These are phyloP conservation scores for Homolaphlyctis polyrhiza DNA, from an alignment of 371 early-diverging fungal species.

Conservation along the genomic window DNA sequence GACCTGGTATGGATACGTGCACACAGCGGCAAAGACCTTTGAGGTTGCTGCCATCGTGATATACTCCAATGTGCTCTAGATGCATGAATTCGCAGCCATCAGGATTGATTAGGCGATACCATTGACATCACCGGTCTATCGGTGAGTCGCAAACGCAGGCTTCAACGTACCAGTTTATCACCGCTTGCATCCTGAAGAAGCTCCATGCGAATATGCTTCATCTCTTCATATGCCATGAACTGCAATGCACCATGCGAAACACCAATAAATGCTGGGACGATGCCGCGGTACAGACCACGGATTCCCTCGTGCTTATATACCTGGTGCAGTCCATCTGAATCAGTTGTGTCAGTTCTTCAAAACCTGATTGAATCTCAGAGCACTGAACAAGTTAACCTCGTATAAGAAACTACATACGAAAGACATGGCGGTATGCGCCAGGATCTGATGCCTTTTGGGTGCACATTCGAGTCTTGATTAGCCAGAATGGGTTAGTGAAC, in stretches of 20 bases:
- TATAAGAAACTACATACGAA: conserved; percentile 27
- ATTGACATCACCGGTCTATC: background rate
- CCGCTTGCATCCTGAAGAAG: conserved; percentile 6
- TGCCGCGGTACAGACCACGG: conserved; percentile 78
- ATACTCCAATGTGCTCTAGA: conserved; percentile 65
- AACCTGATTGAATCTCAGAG: background rate
- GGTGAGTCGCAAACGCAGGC: background rate
- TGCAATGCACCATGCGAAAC: conserved; percentile 93
- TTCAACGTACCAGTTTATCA: conserved; percentile 29
- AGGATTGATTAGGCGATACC: conserved; percentile 9
- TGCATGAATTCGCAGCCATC: conserved; percentile 12
- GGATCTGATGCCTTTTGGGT: conserved; percentile 57
- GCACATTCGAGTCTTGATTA: conserved; percentile 93
- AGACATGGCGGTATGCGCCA: conserved; percentile 69
- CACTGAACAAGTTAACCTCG: background rate
- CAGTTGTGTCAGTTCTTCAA: background rate
- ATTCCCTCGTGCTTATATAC: conserved; percentile 74
- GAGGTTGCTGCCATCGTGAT: conserved; percentile 80
- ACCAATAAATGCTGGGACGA: conserved; percentile 85
- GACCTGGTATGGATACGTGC: conserved; percentile 95
- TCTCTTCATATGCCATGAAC: conserved; percentile 94
- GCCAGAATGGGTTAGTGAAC: conserved; percentile 91
- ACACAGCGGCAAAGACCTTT: conserved; percentile 79
- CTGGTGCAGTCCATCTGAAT: conserved; percentile 56
- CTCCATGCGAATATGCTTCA: conserved; percentile 57